phyloP scores from a whole-genome alignment of 352 stramenopile genomes.

The Globisporangium middletonii region DNA sequence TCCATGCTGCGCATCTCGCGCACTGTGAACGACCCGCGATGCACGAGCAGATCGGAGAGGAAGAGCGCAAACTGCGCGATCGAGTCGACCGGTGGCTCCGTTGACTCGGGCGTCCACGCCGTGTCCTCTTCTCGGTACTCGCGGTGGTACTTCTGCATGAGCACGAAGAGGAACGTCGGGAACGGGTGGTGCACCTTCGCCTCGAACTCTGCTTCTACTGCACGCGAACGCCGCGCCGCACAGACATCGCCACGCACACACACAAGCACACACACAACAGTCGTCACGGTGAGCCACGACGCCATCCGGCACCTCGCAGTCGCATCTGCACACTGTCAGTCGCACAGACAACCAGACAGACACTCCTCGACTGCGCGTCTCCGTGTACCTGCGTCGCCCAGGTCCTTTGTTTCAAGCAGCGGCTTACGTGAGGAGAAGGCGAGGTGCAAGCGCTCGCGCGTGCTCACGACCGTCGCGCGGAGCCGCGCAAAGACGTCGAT shows the following conservation, averaged over 20 bases:
- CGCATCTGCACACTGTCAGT: too few species aligned
- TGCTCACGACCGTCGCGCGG: slow-evolving; percentile 38
- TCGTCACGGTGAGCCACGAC: background rate
- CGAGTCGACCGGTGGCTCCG: slow-evolving; percentile 69
- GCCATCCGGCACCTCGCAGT: background rate
- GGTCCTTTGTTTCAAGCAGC: slow-evolving; percentile 31
- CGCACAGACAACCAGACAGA: background rate
- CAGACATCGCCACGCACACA: slow-evolving; percentile 9
- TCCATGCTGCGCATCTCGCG: slow-evolving; percentile 62
- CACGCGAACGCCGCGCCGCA: slow-evolving; percentile 22
- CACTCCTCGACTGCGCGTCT: slow-evolving; percentile 14
- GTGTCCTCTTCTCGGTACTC: slow-evolving; percentile 50
- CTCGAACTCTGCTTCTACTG: slow-evolving; percentile 85
- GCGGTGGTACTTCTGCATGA: slow-evolving; percentile 85
- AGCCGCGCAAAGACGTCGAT: slow-evolving; percentile 50
- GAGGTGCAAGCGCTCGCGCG: slow-evolving; percentile 42
- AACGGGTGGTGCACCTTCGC: slow-evolving; percentile 74
- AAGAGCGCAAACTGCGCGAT: slow-evolving; percentile 78
- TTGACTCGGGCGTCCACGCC: slow-evolving; percentile 44
- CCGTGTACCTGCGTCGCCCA: slow-evolving; percentile 50
- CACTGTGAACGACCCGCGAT: slow-evolving; percentile 46
- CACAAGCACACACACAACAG: slow-evolving; percentile 13
- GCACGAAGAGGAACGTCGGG: slow-evolving; percentile 57
- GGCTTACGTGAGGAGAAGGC: slow-evolving; percentile 19
- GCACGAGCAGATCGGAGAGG: slow-evolving; percentile 55